A percentile compares a stretch with the other conserved stretches of the same genome.
Conservation (phyloP, 192 early-diverging fungal genomes). For the Haplosporangium gracile region DNA sequence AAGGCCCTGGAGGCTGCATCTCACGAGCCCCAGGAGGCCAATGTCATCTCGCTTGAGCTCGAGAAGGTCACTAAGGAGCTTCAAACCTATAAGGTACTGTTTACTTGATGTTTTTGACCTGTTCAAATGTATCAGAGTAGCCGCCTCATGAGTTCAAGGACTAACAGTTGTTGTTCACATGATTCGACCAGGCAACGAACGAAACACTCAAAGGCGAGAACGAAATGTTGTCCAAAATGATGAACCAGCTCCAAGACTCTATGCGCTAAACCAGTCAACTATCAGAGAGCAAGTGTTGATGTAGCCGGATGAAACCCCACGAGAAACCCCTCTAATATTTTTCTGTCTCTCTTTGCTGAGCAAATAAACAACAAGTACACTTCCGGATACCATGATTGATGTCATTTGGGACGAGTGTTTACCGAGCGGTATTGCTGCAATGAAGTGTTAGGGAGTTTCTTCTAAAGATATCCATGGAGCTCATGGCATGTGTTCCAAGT, state of each 20-base stretch:
- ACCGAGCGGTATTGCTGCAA: not conserved
- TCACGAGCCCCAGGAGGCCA: slow-evolving; percentile 10
- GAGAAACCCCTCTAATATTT: not conserved
- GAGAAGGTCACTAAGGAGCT: slow-evolving; percentile 53
- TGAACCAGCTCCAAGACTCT: slow-evolving; percentile 50
- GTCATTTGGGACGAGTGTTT: not conserved
- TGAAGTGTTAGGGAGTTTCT: too few relatives aligned
- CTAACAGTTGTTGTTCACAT: not conserved
- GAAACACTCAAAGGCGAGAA: slow-evolving; percentile 25
- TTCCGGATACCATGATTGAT: not conserved
- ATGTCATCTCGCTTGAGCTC: slow-evolving; percentile 12
- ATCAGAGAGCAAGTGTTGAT: not conserved
- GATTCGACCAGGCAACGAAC: slow-evolving; percentile 9
- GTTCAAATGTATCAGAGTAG: not conserved
- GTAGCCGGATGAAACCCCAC: not conserved
- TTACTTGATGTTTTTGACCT: not conserved
- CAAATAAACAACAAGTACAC: not conserved
- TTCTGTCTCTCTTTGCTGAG: not conserved
- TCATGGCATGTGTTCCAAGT: not conserved
- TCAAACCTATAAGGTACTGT: slow-evolving; percentile 55
- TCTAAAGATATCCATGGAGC: too few relatives aligned
- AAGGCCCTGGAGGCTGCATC: slow-evolving; percentile 16
- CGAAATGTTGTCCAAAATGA: slow-evolving; percentile 35
- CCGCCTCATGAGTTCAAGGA: not conserved
- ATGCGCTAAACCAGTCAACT: slow-evolving; percentile 18